These are phyloP conservation scores for Micromonas commoda DNA, from an alignment of 139 green algal species.

Conservation along the genomic window DNA sequence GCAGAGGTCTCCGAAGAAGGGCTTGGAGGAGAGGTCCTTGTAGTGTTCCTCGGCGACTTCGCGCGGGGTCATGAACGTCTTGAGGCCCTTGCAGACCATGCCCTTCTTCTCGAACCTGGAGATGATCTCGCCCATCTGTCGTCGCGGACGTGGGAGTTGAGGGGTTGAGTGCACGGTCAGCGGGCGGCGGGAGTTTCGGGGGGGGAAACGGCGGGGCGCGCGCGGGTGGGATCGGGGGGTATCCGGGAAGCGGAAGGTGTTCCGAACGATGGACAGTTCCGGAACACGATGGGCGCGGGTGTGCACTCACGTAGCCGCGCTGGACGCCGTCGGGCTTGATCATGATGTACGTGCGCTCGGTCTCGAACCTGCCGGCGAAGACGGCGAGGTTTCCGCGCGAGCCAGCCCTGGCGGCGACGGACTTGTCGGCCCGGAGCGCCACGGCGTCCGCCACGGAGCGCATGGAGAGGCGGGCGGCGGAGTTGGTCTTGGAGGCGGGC, in stretches of 20 bases:
- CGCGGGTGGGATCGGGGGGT: not conserved
- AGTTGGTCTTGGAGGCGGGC: not conserved
- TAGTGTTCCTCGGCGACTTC: constrained; percentile 80
- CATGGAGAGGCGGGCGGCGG: not conserved
- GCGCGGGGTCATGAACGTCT: constrained; percentile 67
- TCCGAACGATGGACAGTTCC: not conserved
- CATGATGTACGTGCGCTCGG: constrained; percentile 34
- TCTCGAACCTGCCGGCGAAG: constrained; percentile 12
- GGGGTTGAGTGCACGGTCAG: not conserved
- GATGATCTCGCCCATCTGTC: constrained; percentile 80
- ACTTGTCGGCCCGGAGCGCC: not conserved
- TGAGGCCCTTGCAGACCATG: constrained; percentile 42
- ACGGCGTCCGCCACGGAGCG: not conserved
- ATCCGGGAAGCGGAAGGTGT: not conserved
- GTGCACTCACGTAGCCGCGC: constrained; percentile 34
- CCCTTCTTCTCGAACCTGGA: constrained; percentile 68
- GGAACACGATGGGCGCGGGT: not conserved
- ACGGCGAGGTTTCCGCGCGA: not conserved
- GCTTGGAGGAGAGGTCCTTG: constrained; percentile 82
- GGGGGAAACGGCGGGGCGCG: not conserved
- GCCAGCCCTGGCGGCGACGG: not conserved
- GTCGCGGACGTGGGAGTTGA: not conserved
- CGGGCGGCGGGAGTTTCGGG: not conserved
- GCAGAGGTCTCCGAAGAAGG: constrained; percentile 90
- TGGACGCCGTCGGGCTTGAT: constrained; percentile 88